Base-by-base conservation (phyloP, 371 early-diverging fungal species). In the Mucor velutinosus region DNA sequence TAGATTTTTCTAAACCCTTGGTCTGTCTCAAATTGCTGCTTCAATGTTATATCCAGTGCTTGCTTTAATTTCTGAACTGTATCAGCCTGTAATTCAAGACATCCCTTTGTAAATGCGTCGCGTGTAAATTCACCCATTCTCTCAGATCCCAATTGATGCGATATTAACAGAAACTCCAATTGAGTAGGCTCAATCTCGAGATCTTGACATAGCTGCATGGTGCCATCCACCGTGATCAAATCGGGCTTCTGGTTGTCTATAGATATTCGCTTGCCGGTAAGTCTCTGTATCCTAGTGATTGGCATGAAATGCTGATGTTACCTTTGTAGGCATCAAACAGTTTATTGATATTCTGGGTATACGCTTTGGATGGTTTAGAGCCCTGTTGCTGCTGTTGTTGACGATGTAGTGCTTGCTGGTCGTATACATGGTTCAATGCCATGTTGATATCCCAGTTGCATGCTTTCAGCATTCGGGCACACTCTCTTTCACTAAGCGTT, bases 151-250 rank as follows among this genome's bases (percentile, higher is more conserved):
- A 95, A 73, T 66, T 92, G 87, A 67, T 80, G 84, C 4, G 94
- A 91, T 23, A 94, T 71, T 21, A 92, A 84, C 7, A 94, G 69
- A 70, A 91, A 89, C 37, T 92, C 92, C 33, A 90, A 82, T 64
- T 93, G 91, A 17, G 87, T 86, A 2, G 94, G 94, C 59, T 90
- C 93, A 41, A 95, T 89, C 29, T 79, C 87, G 56, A 95, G 78
- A 72, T 91, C 94, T 21, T 78, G 71, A 64, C 90, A 93, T 33
- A 89, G 80, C 43, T 77, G 73, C 75, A 89, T 90, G n/a, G 88
- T 90, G 17, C 94, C 95, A 33, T 94, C 94, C 14, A 92, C 82
- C 41, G 82, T 71, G 53, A 95, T 93, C 12, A 78, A 67, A 71
- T 90, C 87, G n/a, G 67, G 71, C 19, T 89, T 89, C 43, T 91